Percentiles rank a stretch among this genome's conserved stretches.
These are phyloP conservation scores for Bjerkandera adusta DNA, from an alignment of 1,284 basidiomycete genomes.

Conservation along the genomic window DNA sequence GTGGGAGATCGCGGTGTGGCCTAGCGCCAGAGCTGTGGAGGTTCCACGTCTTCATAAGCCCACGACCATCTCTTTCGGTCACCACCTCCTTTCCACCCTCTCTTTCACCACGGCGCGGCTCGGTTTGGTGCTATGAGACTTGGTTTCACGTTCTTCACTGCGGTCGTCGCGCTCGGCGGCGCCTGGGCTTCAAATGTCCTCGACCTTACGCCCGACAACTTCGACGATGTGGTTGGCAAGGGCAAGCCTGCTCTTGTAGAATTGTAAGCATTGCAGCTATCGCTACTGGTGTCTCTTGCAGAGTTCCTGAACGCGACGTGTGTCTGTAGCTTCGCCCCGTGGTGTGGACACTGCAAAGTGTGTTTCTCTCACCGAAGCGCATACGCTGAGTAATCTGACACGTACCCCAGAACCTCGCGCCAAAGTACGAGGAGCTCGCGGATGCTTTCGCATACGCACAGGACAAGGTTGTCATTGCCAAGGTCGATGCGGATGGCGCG, in stretches of 20 bases:
- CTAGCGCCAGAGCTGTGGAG: too few species aligned
- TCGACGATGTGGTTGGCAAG: conserved; percentile 71
- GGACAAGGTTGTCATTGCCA: conserved; percentile 87
- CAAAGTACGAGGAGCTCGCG: conserved; percentile 85
- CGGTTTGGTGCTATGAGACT: conserved; percentile 51
- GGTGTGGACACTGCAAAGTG: conserved; percentile 88
- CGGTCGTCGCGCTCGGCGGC: conserved; percentile 50
- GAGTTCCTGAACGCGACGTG: neutral
- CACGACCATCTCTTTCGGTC: neutral
- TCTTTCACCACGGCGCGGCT: conserved; percentile 1
- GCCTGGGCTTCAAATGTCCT: conserved; percentile 79
- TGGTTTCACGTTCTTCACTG: conserved; percentile 53
- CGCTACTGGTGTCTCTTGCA: neutral
- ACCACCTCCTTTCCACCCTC: neutral
- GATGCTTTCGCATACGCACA: conserved; percentile 78
- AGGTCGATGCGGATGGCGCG: conserved; percentile 89
- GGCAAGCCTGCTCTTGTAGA: conserved; percentile 85
- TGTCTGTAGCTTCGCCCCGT: conserved; percentile 67
- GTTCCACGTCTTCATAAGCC: conserved; percentile 15
- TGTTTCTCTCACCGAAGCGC: conserved; percentile 11
- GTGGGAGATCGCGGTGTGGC: too few species aligned
- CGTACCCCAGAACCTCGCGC: conserved; percentile 71
- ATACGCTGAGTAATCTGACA: conserved; percentile 10
- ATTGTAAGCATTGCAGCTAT: conserved; percentile 75
- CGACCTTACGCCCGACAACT: conserved; percentile 75